Conservation (phyloP, 306 rosid species). For the Arachis stenosperma region DNA sequence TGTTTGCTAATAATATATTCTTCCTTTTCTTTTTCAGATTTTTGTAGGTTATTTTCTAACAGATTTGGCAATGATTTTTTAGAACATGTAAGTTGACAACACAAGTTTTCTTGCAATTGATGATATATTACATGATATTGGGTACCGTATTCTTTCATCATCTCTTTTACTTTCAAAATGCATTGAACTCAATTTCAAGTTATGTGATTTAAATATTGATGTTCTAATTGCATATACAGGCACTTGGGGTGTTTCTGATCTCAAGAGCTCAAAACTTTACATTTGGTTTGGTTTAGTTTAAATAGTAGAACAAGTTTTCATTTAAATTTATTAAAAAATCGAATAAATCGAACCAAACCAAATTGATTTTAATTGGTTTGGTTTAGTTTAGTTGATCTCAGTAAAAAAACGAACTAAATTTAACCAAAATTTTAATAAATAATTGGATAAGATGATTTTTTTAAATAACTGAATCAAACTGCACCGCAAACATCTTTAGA, state of each 20-base stretch:
- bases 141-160: not conserved
- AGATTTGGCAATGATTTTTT: constrained; percentile 77
- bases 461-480: too few relatives aligned
- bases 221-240: constrained; percentile 52
- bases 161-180: constrained; percentile 18
- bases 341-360: too few relatives aligned
- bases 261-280: constrained; percentile 67
- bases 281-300: constrained; percentile 50
- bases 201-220: constrained; percentile 26
- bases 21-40: constrained; percentile 52
- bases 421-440: too few relatives aligned
- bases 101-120: constrained; percentile 8
- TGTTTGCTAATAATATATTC: constrained; percentile 6
- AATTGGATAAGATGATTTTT: too few relatives aligned
- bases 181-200: constrained; percentile 21
- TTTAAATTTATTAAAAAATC: too few relatives aligned
- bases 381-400: too few relatives aligned
- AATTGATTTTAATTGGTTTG: too few relatives aligned
- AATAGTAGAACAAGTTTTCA: too few relatives aligned
- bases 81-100: constrained; percentile 78
- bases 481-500: too few relatives aligned
- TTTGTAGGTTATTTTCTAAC: constrained; percentile 87
- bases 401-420: too few relatives aligned
- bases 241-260: constrained; percentile 74
- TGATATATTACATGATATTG: not conserved